Evolutionary conservation across 441 rosid species (phyloP).

Genomic region (Populus hybrid): DNA sequence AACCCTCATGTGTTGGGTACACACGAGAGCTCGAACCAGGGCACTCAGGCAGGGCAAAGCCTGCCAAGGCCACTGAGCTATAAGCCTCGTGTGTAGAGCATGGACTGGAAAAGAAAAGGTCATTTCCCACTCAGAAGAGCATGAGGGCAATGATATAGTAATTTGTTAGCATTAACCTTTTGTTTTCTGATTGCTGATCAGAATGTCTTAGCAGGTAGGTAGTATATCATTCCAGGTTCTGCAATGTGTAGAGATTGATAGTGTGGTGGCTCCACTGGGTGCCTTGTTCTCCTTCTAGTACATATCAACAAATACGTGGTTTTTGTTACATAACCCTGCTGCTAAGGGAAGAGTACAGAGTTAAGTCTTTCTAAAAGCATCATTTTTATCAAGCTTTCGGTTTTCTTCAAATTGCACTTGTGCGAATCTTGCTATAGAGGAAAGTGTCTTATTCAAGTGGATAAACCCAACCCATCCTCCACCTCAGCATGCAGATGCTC

Average conservation of each 20-base stretch:
- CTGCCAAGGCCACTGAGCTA: no score
- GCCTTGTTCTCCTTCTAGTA: background rate
- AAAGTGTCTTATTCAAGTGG: background rate
- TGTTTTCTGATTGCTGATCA: no score
- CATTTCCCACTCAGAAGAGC: no score
- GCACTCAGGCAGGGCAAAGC: no score
- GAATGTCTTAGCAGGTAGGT: no score
- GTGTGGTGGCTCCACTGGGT: background rate
- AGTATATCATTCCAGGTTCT: no score
- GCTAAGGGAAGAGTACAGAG: background rate
- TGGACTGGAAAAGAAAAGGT: no score
- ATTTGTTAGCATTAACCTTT: no score
- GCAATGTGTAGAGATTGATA: no score
- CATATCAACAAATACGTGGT: background rate
- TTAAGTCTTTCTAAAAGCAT: background rate
- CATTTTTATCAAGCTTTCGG: background rate
- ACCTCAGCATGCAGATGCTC: conserved; percentile 33
- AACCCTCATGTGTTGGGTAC: no score
- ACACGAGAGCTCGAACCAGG: no score
- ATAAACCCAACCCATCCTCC: conserved; percentile 4
- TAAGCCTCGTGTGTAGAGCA: no score
- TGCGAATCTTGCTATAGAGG: background rate
- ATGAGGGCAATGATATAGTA: background rate
- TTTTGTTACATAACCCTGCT: background rate
- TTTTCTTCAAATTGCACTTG: background rate